Percentiles rank a stretch among this genome's conserved stretches.
Conservation (phyloP, 257 asterid species). For the Plectranthus barbatus region DNA sequence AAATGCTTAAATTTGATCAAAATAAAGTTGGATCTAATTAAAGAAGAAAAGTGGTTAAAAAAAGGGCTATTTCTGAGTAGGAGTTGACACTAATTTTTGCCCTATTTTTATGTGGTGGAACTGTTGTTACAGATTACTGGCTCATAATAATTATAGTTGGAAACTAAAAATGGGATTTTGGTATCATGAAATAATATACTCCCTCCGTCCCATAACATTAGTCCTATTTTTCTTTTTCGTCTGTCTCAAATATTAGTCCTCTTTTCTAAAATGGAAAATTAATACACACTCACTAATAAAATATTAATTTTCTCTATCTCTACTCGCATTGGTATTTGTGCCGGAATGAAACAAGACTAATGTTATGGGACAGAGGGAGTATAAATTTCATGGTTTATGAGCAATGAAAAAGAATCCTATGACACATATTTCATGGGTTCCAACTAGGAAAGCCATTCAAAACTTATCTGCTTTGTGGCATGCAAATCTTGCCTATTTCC, state of each 20-base stretch:
- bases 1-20: constrained; percentile 1
- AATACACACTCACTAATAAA: too few species aligned
- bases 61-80: neutral
- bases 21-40: neutral
- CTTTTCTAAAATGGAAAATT: too few species aligned
- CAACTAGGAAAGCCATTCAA: constrained; percentile 22
- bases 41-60: neutral
- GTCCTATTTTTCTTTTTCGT: too few species aligned
- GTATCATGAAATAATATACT: neutral
- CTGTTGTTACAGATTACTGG: neutral
- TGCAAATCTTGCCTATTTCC: constrained; percentile 7
- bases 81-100: constrained; percentile 4
- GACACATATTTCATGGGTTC: constrained; percentile 19
- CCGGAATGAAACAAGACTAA: too few species aligned
- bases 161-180: neutral
- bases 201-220: too few species aligned
- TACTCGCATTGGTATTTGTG: too few species aligned
- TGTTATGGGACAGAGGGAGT: too few species aligned
- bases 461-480: constrained; percentile 21
- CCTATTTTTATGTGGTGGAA: constrained; percentile 16
- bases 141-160: constrained; percentile 7
- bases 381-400: neutral
- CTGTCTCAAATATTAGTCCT: too few species aligned
- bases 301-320: too few species aligned
- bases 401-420: constrained; percentile 8